Evolutionary conservation across 768 basidiomycete genomes (phyloP), one percentile per base, ranked within the genome.

Genomic region (Lactarius akahatsu): DNA sequence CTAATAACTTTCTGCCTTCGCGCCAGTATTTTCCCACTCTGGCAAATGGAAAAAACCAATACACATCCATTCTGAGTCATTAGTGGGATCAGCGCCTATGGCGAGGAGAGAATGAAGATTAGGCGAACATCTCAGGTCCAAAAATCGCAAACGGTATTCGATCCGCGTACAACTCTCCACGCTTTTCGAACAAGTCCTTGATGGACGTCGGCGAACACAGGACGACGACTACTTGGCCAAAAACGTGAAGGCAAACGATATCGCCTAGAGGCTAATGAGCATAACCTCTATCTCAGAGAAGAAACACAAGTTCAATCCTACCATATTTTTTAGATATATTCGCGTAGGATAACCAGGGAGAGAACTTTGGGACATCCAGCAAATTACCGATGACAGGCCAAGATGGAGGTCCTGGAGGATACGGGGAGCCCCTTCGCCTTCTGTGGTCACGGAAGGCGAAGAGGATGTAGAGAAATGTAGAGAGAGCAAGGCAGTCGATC

Each of bases 111-210:
- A 13, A 2, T 4, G 16, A n/a, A 7, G 1, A 9, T 18, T 7
- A 10, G 5, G 8, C 45, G 15, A 26, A 63, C 69, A 61, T 52
- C 9, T 64, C 62, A 38, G 36, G 36, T 3, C 3, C 36, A 11
- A 36, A 4, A 2, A 67, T 56, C 13, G 68, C 47, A 5, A 69
- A n/a, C 1, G 20, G 10, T 4, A 57, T 40, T 3, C 68, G 50
- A 23, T 66, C 64, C 11, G 65, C 40, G 10, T 62, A 62, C 6
- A 47, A 8, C 7, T 43, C 60, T 13, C 65, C 56, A 4, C 61
- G 59, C 56, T 34, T 66, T 20, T 66, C 65, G 20, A 62, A 45
- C 8, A 66, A 11, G 26, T 66, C 65, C 10, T 56, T 66, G 41
- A 66, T 47, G 1, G 65, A 56, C 3, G 61, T 5, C n/a, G 30